Conservation (phyloP, 768 basidiomycete genomes). For the Mycena polygramma region DNA sequence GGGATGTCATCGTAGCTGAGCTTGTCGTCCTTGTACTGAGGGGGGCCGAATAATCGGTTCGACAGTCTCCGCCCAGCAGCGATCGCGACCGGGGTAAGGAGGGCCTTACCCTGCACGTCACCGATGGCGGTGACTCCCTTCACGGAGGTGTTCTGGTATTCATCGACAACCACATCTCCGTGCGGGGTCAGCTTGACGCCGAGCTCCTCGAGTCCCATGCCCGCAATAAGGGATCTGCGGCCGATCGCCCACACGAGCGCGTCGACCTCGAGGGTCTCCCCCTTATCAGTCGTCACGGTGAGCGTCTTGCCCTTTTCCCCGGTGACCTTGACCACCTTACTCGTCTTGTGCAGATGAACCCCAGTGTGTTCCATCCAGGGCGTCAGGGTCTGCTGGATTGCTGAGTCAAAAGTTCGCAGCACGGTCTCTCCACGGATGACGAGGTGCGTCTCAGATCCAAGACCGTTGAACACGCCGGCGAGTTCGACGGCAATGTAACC, state of each 20-base stretch:
- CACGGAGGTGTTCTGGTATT: constrained; percentile 88
- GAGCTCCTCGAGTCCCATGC: constrained; percentile 81
- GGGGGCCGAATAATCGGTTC: constrained; percentile 92
- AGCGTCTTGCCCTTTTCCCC: constrained; percentile 79
- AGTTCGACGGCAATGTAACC: constrained; percentile 99
- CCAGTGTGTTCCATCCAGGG: constrained; percentile 96
- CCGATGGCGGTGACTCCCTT: constrained; percentile 85
- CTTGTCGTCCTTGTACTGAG: constrained; percentile 89
- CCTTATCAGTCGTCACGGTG: constrained; percentile 81
- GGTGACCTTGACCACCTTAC: constrained; percentile 81
- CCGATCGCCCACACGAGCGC: constrained; percentile 95
- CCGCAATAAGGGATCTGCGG: constrained; percentile 82
- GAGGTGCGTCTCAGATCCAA: constrained; percentile 93
- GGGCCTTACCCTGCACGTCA: constrained; percentile 92
- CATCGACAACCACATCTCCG: constrained; percentile 91
- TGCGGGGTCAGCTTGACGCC: constrained; percentile 82
- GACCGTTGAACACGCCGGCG: constrained; percentile 91
- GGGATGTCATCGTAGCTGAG: constrained; percentile 92
- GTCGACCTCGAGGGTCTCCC: constrained; percentile 88
- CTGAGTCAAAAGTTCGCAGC: constrained; percentile 92
- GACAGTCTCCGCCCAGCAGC: constrained; percentile 92
- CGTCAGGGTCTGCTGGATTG: constrained; percentile 85
- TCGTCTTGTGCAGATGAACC: constrained; percentile 86
- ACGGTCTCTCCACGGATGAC: constrained; percentile 92
- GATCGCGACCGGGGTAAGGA: constrained; percentile 97